Conservation (phyloP, 2,329 filamentous ascomycete genomes). For the Fusarium lyarnte region DNA sequence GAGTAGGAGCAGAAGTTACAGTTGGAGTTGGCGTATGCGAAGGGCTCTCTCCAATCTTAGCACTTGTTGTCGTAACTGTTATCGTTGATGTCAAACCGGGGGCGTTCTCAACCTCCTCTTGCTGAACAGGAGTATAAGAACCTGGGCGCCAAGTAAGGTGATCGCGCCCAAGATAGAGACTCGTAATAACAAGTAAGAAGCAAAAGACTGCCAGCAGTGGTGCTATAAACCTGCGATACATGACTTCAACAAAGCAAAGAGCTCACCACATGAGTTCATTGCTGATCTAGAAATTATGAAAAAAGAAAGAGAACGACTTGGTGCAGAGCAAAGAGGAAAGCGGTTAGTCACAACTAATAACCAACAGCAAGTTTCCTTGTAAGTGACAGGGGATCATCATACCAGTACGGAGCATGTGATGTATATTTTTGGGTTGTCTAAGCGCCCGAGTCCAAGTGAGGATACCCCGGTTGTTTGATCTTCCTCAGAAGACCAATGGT, state of each 20-base stretch:
- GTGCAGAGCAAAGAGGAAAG: neutral
- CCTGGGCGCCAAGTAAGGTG: constrained; percentile 14
- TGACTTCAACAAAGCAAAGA: neutral
- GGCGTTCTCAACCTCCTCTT: neutral
- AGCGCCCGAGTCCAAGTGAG: constrained; percentile 3
- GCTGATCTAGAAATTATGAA: neutral
- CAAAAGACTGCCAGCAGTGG: constrained; percentile 25
- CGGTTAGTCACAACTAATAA: neutral
- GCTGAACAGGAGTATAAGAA: constrained; percentile 1
- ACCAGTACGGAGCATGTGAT: neutral
- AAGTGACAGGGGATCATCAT: neutral
- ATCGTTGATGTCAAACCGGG: neutral
- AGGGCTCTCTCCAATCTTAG: neutral
- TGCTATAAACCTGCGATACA: constrained; percentile 25
- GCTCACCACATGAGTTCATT: neutral
- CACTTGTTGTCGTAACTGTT: neutral
- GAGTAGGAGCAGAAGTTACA: neutral
- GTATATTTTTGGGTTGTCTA: constrained; percentile 14
- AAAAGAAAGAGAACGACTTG: neutral
- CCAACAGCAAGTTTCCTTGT: constrained; percentile 1
- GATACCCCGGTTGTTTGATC: neutral
- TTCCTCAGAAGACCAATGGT: neutral
- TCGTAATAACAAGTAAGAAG: constrained; percentile 26
- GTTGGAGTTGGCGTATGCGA: neutral
- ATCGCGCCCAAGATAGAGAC: constrained; percentile 31